Conservation (phyloP, 768 basidiomycete genomes). For the Roridomyces roridus region DNA sequence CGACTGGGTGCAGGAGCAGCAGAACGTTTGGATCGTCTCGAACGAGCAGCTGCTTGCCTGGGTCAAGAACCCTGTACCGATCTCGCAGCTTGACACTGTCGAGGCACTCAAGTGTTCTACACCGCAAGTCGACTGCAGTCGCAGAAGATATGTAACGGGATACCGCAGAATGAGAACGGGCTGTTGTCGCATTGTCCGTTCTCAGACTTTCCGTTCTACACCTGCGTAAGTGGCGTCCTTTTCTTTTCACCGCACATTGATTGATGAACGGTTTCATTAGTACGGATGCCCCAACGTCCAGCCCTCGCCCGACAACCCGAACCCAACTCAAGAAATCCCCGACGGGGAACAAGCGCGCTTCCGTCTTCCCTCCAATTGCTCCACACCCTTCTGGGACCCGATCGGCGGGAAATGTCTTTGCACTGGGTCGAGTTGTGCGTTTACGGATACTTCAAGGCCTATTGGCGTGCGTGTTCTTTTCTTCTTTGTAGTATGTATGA, state of each 20-base stretch:
- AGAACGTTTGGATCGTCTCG: slow-evolving; percentile 79
- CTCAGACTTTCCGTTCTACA: slow-evolving; percentile 79
- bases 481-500: neutral
- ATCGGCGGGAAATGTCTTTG: slow-evolving; percentile 70
- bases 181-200: slow-evolving; percentile 68
- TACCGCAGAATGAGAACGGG: slow-evolving; percentile 70
- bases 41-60: slow-evolving; percentile 75
- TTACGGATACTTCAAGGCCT: slow-evolving; percentile 65
- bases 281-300: slow-evolving; percentile 72
- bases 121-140: slow-evolving; percentile 61
- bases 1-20: slow-evolving; percentile 80
- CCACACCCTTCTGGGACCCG: slow-evolving; percentile 85
- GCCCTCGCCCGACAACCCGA: slow-evolving; percentile 66
- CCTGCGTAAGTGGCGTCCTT: slow-evolving; percentile 54
- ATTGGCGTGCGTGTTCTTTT: slow-evolving; percentile 58
- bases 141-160: slow-evolving; percentile 76
- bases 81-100: slow-evolving; percentile 60
- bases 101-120: slow-evolving; percentile 66
- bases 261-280: slow-evolving; percentile 36
- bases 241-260: neutral
- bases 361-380: slow-evolving; percentile 75
- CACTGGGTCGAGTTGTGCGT: slow-evolving; percentile 57
- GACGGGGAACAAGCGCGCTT: slow-evolving; percentile 53
- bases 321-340: slow-evolving; percentile 63
- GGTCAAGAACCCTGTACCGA: slow-evolving; percentile 72